Evolutionary conservation across 2,329 filamentous ascomycete genomes (phyloP), one percentile per base, ranked within the genome.

Genomic region (Aphanoascus verrucosus): DNA sequence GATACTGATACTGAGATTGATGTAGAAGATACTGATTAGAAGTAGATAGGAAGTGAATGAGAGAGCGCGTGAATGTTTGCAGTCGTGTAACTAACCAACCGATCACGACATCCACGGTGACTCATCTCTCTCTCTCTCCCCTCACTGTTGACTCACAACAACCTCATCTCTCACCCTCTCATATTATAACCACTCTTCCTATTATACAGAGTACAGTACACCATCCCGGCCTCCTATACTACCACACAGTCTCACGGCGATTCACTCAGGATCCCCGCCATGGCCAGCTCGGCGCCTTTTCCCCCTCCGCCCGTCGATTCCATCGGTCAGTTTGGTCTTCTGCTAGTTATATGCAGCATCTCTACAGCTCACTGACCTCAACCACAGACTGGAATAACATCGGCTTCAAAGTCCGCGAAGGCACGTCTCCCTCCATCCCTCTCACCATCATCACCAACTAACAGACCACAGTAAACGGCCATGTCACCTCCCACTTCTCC

Each of bases 381-480:
- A n/a, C 8, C 19, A 23, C 45, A 82, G 89, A 97, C 77, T 97
- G 91, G 91, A 81, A 79, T 69, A 85, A 95, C 64, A 82, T 97
- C 60, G 91, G 91, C 66, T 97, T 97, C 79, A 84, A 83, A 65
- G 84, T 96, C 62, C 86, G 88, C 61, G 89, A 96, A 78, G 50
- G 50, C 40, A 46, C 20, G 5, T 87, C 88, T 88, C 31, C 34
- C 11, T 47, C 6, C 19, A 28, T 43, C 49, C 32, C 42, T 15
- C 6, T 37, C 28, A 7, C 34, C 17, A 28, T 12, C 17, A 28
- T 12, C 35, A 31, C 45, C 43, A 15, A 69, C 46, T 5, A 3
- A 6, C 20, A 12, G 4, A 5, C 5, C 17, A 28, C 20, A 52
- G 90, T 96, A 65, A 94, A 95, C 65, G 91, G 91, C 63, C 91